phyloP scores from a whole-genome alignment of 495 filamentous ascomycete genomes.

The Aspergillus nidulans region DNA sequence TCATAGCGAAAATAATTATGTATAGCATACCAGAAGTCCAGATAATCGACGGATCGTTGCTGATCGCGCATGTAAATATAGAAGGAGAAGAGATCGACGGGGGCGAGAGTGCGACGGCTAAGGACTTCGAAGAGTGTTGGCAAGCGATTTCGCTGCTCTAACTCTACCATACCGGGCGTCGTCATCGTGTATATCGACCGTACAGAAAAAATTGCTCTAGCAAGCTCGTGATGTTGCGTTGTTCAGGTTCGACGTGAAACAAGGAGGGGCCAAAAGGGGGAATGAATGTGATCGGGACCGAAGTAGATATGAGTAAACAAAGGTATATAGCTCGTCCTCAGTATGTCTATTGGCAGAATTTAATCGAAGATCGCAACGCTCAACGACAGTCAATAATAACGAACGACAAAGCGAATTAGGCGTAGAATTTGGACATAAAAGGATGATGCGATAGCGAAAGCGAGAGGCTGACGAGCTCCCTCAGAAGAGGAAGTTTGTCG shows the following conservation, averaged over 20 bases:
- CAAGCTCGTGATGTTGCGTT: constrained; percentile 4
- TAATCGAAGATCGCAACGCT: neutral
- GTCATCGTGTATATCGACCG: constrained; percentile 27
- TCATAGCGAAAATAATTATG: neutral
- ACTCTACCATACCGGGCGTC: constrained; percentile 26
- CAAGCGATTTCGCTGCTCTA: constrained; percentile 68
- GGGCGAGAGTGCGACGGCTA: constrained; percentile 81
- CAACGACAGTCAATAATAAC: constrained; percentile 3
- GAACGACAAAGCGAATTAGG: constrained; percentile 14
- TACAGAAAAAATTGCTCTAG: neutral
- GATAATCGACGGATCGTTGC: constrained; percentile 93
- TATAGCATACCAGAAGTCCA: constrained; percentile 84
- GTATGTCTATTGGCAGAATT: neutral
- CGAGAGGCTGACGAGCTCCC: constrained; percentile 10
- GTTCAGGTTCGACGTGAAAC: neutral
- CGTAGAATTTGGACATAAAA: constrained; percentile 8
- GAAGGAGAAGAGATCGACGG: constrained; percentile 96
- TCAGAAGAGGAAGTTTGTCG: neutral
- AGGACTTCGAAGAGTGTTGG: constrained; percentile 94
- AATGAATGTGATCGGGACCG: constrained; percentile 11
- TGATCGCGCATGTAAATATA: constrained; percentile 99
- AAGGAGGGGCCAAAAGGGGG: constrained; percentile 19
- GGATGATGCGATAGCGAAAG: constrained; percentile 1
- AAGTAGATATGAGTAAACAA: constrained; percentile 8
- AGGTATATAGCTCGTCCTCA: constrained; percentile 3